Evolutionary conservation across 1,139 yeast genomes (phyloP), one percentile per base, ranked within the genome.

Genomic region (Blastobotrys petasosporus): DNA sequence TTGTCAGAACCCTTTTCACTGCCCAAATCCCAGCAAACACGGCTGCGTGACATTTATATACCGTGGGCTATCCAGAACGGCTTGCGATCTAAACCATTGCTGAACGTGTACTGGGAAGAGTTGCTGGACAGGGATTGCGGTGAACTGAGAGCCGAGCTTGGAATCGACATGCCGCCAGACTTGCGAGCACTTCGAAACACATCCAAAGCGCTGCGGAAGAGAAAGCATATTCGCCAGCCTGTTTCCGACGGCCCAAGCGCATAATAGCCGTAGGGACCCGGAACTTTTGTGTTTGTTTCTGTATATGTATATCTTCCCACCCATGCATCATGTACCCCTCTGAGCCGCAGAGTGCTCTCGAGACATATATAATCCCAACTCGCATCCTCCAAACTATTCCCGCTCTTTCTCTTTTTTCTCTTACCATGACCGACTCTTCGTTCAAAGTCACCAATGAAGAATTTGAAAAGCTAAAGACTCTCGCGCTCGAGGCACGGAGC

Each of bases 31-130:
- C 82, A 77, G 55, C 73, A 72, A 56, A 75, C 74, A 55, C 62
- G 68, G 16, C 65, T 63, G 52, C 67, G 61, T 23, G 64, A 80
- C 30, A 75, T 83, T 4, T 90, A 87, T 62, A 76, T 90, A 54
- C 97, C 97, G 1, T 90, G 96, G 97, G 95, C 95, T 1, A 59
- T 86, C 38, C 68, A 73, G 43, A 82, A 84, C 51, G 97, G 97
- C 1, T 67, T 82, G 45, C 73, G 78, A 45, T 76, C 88, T 45
- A 80, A 81, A 58, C 85, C 94, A 1, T 70, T 94, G 60, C 80
- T 92, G 50, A 86, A 86, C 60, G 90, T 92, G 1, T 88, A 85
- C 64, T 92, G 99, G 99, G 98, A 94, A 61, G 77, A 86, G 42
- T 70, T 82, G 23, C 72, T 94, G 57, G 85, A 81, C 30, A 72